Conservation (phyloP, 192 early-diverging fungal species). For the Allomyces javanicus region DNA sequence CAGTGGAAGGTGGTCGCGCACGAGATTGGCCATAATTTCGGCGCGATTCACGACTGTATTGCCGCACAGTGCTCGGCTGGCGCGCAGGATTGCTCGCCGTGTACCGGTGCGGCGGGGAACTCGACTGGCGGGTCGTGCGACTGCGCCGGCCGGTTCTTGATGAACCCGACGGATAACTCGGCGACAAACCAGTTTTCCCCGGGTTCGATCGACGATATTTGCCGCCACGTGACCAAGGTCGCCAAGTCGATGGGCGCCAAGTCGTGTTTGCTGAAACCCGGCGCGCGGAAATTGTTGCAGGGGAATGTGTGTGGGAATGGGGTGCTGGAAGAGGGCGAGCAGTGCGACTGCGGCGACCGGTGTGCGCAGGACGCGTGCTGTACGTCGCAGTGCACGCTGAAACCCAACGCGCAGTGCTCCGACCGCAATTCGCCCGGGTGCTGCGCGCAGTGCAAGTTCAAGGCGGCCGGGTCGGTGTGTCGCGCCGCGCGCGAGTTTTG, state of each 20-base stretch:
- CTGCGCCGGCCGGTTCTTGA: slow-evolving; percentile 41
- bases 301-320: slow-evolving; percentile 84
- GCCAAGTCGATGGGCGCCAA: too few relatives aligned
- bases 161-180: slow-evolving; percentile 28
- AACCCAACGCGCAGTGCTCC: slow-evolving; percentile 45
- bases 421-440: slow-evolving; percentile 16
- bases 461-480: slow-evolving; percentile 37
- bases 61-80: not conserved
- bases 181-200: too few relatives aligned
- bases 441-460: slow-evolving; percentile 50
- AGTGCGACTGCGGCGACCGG: slow-evolving; percentile 74
- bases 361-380: slow-evolving; percentile 71
- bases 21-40: slow-evolving; percentile 78
- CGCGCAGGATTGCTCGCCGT: slow-evolving; percentile 9
- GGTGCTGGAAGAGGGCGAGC: slow-evolving; percentile 64
- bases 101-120: slow-evolving; percentile 15
- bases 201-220: too few relatives aligned
- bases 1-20: slow-evolving; percentile 65
- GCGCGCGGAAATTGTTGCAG: not conserved
- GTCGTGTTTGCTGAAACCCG: not conserved
- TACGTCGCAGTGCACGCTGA: slow-evolving; percentile 63
- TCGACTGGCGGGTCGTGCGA: slow-evolving; percentile 64
- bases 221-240: too few relatives aligned
- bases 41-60: slow-evolving; percentile 78
- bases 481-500: slow-evolving; percentile 55